Evolutionary conservation across 192 early-diverging fungal genomes (phyloP), one percentile per base, ranked within the genome.

Genomic region (Backusella westeae): DNA sequence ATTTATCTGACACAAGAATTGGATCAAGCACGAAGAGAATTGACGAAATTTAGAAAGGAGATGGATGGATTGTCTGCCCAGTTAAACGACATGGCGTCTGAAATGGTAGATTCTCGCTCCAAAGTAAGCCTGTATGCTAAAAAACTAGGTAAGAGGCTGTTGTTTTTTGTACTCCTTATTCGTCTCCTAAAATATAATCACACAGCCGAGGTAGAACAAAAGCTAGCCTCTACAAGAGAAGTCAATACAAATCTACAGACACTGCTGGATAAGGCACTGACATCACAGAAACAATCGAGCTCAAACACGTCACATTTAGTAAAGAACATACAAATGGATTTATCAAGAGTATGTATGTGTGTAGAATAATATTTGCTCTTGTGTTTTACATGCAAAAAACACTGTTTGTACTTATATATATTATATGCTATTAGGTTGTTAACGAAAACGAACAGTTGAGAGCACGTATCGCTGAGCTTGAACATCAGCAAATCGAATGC

Each of bases 221-320:
- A 83, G 34, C 63, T 90, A 23, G 77, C 82, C 2, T 74, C 83
- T 42, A 90, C 89, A 1, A 83, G 86, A 81, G 89, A 88, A 63
- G 78, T 84, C 67, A 90, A 90, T 74, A 82, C 86, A 19, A 85
- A 87, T 63, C 80, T 90, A 6, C 87, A 88, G 9, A 69, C 82
- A 32, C 78, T 86, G 26, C 67, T 90, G 0, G 85, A 90, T 23
- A 88, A 83, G 23, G 81, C 89, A 1, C 39, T 90, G 4, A 83
- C 83, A 53, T 81, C 82, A 6, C 89, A 90, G 66, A 90, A 88
- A 73, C 81, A 87, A 68, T 84, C 83, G 4, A 87, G 84, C 21
- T 85, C 89, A 14, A 90, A 69, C 32, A 90, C 89, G n/a, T 85
- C 87, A 4, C 89, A 90, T 34, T 79, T 86, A 8, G 87, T 90